A percentile compares a stretch with the other conserved stretches of the same genome.
These are phyloP conservation scores for Forsythia suspensa DNA, from an alignment of 257 asterid species.

Conservation along the genomic window DNA sequence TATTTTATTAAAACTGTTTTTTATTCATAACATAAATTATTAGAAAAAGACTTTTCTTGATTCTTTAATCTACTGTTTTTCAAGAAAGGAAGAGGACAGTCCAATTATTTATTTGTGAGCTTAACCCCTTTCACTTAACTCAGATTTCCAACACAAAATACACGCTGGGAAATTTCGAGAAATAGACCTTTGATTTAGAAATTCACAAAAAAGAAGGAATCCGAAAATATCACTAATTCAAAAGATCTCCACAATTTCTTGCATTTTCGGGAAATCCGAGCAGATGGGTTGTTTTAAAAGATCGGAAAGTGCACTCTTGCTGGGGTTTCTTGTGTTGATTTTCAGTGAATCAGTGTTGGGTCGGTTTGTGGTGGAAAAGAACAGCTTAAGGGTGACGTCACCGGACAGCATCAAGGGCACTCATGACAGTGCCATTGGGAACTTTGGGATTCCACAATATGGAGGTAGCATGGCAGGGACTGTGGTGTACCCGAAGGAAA, in stretches of 20 bases:
- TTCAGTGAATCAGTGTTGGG: slow-evolving; percentile 48
- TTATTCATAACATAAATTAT: neutral
- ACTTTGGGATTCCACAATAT: slow-evolving; percentile 92
- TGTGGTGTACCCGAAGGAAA: slow-evolving; percentile 67
- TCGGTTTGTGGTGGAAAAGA: slow-evolving; percentile 89
- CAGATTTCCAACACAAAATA: slow-evolving; percentile 2
- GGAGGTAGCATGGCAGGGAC: slow-evolving; percentile 94
- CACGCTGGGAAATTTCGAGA: slow-evolving; percentile 7
- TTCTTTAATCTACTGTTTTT: slow-evolving; percentile 4
- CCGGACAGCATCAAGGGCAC: slow-evolving; percentile 79
- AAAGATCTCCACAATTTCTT: slow-evolving; percentile 3
- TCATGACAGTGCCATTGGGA: slow-evolving; percentile 84
- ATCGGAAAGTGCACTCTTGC: slow-evolving; percentile 46
- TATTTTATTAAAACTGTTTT: neutral
- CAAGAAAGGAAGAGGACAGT: slow-evolving; percentile 22
- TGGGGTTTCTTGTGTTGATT: slow-evolving; percentile 43
- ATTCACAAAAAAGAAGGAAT: neutral
- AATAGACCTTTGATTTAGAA: neutral
- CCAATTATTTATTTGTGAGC: slow-evolving; percentile 1
- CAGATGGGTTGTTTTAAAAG: slow-evolving; percentile 52
- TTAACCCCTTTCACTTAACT: slow-evolving; percentile 14
- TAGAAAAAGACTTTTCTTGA: neutral
- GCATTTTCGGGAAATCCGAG: slow-evolving; percentile 20
- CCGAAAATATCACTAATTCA: neutral
- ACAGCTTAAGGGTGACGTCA: slow-evolving; percentile 82